Evolutionary conservation across 2,329 filamentous ascomycete genomes (phyloP).

Genomic region (Aspergillus sp.): DNA sequence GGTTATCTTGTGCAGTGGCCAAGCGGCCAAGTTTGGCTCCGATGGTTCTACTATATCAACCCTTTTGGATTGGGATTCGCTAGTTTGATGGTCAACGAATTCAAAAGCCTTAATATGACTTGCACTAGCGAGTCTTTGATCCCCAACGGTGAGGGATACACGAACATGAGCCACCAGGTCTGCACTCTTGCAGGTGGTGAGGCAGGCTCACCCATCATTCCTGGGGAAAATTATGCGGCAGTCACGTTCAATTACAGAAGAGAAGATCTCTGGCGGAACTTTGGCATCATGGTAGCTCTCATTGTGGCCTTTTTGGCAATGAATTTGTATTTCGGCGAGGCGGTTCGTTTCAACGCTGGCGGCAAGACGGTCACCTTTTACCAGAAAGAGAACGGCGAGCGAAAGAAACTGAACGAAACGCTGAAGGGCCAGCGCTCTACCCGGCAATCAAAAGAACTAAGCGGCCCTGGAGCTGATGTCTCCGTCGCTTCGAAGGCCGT

Average conservation of each 20-base stretch:
- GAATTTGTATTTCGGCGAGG: constrained; percentile 42
- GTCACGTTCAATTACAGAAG: constrained; percentile 67
- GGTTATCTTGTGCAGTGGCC: constrained; percentile 84
- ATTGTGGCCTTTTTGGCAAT: constrained; percentile 36
- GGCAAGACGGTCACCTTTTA: constrained; percentile 45
- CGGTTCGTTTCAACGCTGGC: constrained; percentile 39
- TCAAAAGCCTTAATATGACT: constrained; percentile 65
- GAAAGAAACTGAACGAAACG: constrained; percentile 36
- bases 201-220: constrained; percentile 63
- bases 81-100: constrained; percentile 84
- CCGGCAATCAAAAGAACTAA: constrained; percentile 33
- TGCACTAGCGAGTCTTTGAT: constrained; percentile 69
- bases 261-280: constrained; percentile 68
- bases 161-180: constrained; percentile 70
- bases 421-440: constrained; percentile 41
- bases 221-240: constrained; percentile 68
- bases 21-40: constrained; percentile 70
- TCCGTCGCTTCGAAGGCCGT: constrained; percentile 56
- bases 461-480: constrained; percentile 46
- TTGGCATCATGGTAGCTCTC: constrained; percentile 40
- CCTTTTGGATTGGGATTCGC: constrained; percentile 73
- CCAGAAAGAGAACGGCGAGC: constrained; percentile 40
- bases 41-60: constrained; percentile 80
- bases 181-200: constrained; percentile 75
- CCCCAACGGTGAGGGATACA: constrained; percentile 69